Percentiles rank a stretch among this genome's conserved stretches.
phyloP scores from a whole-genome alignment of 2,329 filamentous ascomycete species.

The Fusarium burgessii region DNA sequence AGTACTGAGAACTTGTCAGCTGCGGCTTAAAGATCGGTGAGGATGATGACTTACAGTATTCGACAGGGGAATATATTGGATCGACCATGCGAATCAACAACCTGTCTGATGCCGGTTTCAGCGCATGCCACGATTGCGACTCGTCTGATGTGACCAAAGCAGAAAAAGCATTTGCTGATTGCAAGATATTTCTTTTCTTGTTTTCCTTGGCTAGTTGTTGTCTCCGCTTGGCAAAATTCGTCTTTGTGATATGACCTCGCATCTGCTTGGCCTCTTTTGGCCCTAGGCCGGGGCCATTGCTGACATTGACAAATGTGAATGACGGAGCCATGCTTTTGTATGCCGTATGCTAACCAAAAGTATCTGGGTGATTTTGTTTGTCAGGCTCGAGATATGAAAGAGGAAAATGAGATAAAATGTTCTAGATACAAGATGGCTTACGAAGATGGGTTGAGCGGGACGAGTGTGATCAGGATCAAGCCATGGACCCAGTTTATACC shows the following conservation, averaged over 20 bases:
- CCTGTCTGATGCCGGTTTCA: not conserved
- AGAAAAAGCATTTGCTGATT: no score
- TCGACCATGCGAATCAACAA: not conserved
- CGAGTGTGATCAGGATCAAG: not conserved
- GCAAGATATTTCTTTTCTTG: fast-evolving
- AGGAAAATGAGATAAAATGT: not conserved
- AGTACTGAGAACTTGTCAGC: not conserved
- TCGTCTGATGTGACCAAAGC: not conserved
- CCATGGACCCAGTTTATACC: not conserved
- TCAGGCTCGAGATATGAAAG: not conserved
- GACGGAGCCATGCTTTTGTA: not conserved
- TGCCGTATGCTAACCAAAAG: fast-evolving
- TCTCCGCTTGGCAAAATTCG: slow-evolving; percentile 22
- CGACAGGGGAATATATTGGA: not conserved
- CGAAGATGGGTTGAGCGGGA: not conserved
- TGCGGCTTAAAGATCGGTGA: fast-evolving
- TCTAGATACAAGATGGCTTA: not conserved
- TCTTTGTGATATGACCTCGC: slow-evolving; percentile 18
- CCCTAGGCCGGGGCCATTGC: slow-evolving; percentile 8
- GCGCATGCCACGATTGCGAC: no score
- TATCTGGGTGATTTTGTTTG: fast-evolving
- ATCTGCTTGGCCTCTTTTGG: slow-evolving; percentile 15
- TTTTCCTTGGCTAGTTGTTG: not conserved
- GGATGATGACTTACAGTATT: not conserved
- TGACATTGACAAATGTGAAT: slow-evolving; percentile 17